Base-by-base conservation (phyloP, 331 rosid genomes). In the Stylosanthes scabra region DNA sequence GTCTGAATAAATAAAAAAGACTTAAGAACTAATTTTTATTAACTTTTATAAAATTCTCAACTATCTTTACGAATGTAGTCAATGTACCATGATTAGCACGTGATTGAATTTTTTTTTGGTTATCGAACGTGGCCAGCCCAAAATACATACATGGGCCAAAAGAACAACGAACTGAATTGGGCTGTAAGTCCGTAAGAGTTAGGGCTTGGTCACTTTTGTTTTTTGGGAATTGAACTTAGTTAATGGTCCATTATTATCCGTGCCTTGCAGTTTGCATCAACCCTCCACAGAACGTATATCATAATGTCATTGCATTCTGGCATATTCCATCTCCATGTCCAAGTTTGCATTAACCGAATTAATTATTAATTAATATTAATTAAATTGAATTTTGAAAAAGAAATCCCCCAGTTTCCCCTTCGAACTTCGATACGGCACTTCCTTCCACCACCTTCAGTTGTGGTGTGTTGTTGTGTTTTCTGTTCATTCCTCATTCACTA, bases 241-340 rank as follows among this genome's bases (percentile, higher is more conserved):
- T 1, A 31, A 31, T 31, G 5, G 29, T 14, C 46, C 59, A 28
- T 13, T 31, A 28, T 31, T 28, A 12, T 9, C 59, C 28, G 9
- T 31, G 37, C 52, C 15, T 20, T 9, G 39, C 20, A 54, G 8
- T 12, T 63, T 3, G 46, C 59, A n/a, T 29, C 49, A 12, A 8
- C n/a, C 58, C n/a, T 44, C 57, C 57, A 14, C 27, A 51, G 27
- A 51, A 51, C 27, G 37, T 4, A 31, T 31, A 4, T 8, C 57
- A n/a, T 51, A n/a, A 31, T 31, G 37, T 8, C 57, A n/a, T 51
- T 51, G 52, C 51, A 14, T 63, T 63, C 69, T 56, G 13, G 46
- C 72, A 15, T n/a, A 11, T 51, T 50, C 59, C 10, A 55, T 7
- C n/a, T 7, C 9, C 64, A 8, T 59, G 46, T 34, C 15, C 8